Conservation (phyloP, 1,139 yeast genomes). For the Blastobotrys persicus region DNA sequence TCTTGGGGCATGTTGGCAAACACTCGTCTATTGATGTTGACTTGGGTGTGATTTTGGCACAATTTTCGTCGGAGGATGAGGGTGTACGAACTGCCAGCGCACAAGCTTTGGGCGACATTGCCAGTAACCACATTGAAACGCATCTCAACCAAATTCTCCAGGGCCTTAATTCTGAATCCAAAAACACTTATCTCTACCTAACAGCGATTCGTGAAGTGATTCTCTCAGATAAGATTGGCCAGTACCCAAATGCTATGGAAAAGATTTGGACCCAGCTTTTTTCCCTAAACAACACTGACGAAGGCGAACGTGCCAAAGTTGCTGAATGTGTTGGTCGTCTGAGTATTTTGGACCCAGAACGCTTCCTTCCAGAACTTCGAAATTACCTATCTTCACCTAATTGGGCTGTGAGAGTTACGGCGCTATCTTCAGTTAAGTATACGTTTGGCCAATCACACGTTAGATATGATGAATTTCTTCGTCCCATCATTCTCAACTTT, state of each 20-base stretch:
- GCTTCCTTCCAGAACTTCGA: constrained; percentile 32
- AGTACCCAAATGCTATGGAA: constrained; percentile 16
- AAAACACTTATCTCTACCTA: constrained; percentile 38
- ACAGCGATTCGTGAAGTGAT: constrained; percentile 44
- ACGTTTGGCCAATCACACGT: constrained; percentile 33
- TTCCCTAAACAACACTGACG: constrained; percentile 27
- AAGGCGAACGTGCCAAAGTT: constrained; percentile 34
- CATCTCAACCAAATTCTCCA: constrained; percentile 41
- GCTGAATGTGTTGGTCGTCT: constrained; percentile 43
- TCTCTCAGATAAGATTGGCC: constrained; percentile 15
- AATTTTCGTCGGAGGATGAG: constrained; percentile 39
- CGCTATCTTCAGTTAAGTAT: constrained; percentile 41
- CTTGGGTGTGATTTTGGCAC: constrained; percentile 37
- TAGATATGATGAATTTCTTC: constrained; percentile 30
- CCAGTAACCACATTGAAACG: constrained; percentile 40
- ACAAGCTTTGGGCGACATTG: constrained; percentile 52
- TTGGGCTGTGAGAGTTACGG: constrained; percentile 31
- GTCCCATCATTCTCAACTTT: constrained; percentile 40
- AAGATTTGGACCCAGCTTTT: constrained; percentile 32
- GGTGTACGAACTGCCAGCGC: constrained; percentile 49
- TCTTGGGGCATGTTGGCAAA: constrained; percentile 48
- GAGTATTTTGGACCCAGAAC: constrained; percentile 31
- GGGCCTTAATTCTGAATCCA: constrained; percentile 30
- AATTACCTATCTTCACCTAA: constrained; percentile 25
- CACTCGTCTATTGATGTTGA: constrained; percentile 33